Percentiles rank a stretch among this genome's conserved stretches.
These are phyloP conservation scores for Aphanomyces astaci DNA, from an alignment of 352 stramenopile genomes.

Conservation along the genomic window DNA sequence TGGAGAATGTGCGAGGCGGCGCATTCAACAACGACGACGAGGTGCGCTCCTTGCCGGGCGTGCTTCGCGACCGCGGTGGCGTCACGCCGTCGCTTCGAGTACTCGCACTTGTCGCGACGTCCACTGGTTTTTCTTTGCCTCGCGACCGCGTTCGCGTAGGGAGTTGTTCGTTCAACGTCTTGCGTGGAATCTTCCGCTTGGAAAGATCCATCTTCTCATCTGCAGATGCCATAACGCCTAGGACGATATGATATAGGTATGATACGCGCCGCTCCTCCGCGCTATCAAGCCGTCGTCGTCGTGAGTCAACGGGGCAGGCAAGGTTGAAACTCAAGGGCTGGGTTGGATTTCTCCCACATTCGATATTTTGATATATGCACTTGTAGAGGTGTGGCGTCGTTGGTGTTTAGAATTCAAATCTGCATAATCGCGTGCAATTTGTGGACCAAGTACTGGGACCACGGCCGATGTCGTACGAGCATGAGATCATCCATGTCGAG, in stretches of 20 bases:
- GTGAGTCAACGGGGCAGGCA: neutral
- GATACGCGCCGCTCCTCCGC: no score
- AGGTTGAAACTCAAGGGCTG: neutral
- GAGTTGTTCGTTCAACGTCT: neutral
- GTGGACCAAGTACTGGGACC: neutral
- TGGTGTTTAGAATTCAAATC: neutral
- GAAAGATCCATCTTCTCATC: conserved; percentile 5
- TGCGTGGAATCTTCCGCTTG: conserved; percentile 12
- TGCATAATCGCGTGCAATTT: neutral
- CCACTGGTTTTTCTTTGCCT: conserved; percentile 14
- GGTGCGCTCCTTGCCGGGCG: neutral
- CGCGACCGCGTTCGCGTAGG: conserved; percentile 6
- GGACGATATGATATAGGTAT: no score
- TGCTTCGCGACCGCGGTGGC: neutral
- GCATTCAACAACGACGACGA: neutral
- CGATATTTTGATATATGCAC: neutral
- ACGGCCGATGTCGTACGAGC: neutral
- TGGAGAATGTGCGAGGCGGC: neutral
- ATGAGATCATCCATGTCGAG: conserved; percentile 20
- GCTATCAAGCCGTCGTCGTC: no score
- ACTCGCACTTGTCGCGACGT: neutral
- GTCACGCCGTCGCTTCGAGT: neutral
- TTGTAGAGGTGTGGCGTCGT: neutral
- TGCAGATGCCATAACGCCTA: neutral
- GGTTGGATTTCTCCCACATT: neutral